Percentiles rank a stretch among this genome's conserved stretches.
Conservation (phyloP, 2,329 filamentous ascomycete genomes). For the Cytospora schulzeri region DNA sequence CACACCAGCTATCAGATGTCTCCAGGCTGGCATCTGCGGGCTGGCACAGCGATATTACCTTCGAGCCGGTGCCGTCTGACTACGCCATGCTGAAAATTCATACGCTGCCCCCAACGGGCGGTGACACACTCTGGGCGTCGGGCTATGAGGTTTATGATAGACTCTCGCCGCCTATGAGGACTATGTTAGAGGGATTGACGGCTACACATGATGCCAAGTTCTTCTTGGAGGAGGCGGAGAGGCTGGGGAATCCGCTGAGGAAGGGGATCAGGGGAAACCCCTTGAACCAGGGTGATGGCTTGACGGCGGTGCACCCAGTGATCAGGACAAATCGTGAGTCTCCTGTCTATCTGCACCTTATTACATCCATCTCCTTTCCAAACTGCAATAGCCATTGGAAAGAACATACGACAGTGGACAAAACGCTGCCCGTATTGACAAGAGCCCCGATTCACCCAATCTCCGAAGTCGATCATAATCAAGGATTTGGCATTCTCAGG, state of each 20-base stretch:
- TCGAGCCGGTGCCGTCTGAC: conserved; percentile 49
- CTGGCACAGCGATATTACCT: conserved; percentile 43
- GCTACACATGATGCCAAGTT: conserved; percentile 52
- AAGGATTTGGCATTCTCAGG: too few relatives aligned
- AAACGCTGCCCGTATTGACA: too few relatives aligned
- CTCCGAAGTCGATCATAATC: background rate
- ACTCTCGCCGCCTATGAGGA: conserved; percentile 50
- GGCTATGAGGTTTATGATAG: conserved; percentile 58
- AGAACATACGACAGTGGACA: too few relatives aligned
- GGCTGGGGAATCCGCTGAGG: conserved; percentile 43
- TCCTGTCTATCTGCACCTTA: background rate
- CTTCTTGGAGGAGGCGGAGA: conserved; percentile 52
- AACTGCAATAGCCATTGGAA: too few relatives aligned
- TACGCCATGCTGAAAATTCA: conserved; percentile 51
- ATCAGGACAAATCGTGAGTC: conserved; percentile 58
- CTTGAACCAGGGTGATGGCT: conserved; percentile 56
- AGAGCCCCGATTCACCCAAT: background rate
- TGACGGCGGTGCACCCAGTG: conserved; percentile 55
- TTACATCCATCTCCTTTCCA: background rate
- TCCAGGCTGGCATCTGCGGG: conserved; percentile 45
- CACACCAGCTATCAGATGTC: conserved; percentile 53
- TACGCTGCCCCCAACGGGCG: conserved; percentile 46
- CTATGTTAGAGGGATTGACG: conserved; percentile 51
- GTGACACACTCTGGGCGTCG: conserved; percentile 52
- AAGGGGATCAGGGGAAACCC: conserved; percentile 52